Conservation (phyloP, 305 asterid species). For the Coffea humblotiana region DNA sequence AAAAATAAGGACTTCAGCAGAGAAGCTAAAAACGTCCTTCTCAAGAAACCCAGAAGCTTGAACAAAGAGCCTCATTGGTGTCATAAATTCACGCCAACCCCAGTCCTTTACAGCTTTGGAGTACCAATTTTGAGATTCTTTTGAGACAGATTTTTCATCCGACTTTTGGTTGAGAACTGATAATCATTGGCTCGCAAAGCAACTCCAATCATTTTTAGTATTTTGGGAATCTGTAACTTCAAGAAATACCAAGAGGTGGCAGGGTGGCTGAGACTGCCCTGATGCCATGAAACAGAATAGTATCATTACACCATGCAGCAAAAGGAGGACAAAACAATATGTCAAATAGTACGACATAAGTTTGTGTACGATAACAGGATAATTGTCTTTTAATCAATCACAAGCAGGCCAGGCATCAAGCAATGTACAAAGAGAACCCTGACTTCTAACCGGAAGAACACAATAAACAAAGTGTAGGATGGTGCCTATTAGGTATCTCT, state of each 20-base stretch:
- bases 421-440: neutral
- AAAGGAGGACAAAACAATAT: conserved; percentile 6
- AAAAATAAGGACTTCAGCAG: conserved; percentile 97
- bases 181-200: conserved; percentile 98
- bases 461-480: neutral
- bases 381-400: neutral
- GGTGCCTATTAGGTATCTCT: too few relatives aligned
- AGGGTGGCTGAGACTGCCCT: conserved; percentile 99
- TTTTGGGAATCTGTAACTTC: conserved; percentile 98
- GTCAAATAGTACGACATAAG: neutral
- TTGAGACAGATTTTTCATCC: conserved; percentile 90
- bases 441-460: neutral
- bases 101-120: conserved; percentile 99
- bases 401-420: neutral
- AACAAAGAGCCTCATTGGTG: conserved; percentile 96
- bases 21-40: conserved; percentile 85
- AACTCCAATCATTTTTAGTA: conserved; percentile 91
- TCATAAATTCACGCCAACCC: conserved; percentile 99
- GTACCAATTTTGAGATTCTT: conserved; percentile 99
- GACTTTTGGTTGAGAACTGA: conserved; percentile 82
- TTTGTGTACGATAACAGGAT: neutral
- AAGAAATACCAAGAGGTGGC: conserved; percentile 98
- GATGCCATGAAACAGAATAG: conserved; percentile 47
- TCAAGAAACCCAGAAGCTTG: conserved; percentile 97
- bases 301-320: conserved; percentile 22